Conservation (phyloP, 2,329 filamentous ascomycete genomes). For the Chaetomiaceae sp. region DNA sequence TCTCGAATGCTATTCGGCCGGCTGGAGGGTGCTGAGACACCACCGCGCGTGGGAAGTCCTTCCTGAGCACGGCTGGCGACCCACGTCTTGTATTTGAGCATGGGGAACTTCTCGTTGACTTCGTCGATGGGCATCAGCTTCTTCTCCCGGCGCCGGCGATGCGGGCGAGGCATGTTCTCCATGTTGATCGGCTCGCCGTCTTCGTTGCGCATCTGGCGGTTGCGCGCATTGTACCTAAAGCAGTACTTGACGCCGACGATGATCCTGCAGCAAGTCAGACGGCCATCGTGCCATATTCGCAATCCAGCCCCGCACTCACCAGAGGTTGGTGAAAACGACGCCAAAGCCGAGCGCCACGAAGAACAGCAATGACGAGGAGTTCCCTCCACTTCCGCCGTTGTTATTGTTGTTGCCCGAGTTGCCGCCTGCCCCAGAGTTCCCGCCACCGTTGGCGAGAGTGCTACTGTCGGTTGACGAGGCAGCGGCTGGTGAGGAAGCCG, state of each 20-base stretch:
- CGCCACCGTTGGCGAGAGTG: conserved; percentile 11
- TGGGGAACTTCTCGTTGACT: conserved; percentile 93
- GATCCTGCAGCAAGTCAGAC: conserved; percentile 58
- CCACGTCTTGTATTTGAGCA: conserved; percentile 96
- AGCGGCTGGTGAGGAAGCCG: conserved; percentile 1
- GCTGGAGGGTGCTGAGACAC: conserved; percentile 69
- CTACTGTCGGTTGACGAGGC: conserved; percentile 11
- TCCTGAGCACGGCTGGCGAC: conserved; percentile 74
- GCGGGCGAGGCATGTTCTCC: conserved; percentile 74
- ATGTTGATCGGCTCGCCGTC: conserved; percentile 86
- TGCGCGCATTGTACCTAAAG: conserved; percentile 94
- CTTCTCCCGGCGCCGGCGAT: conserved; percentile 86
- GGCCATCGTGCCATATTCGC: not conserved
- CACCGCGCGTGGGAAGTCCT: conserved; percentile 76
- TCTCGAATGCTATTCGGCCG: conserved; percentile 67
- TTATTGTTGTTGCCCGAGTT: conserved; percentile 14
- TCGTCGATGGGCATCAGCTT: conserved; percentile 99
- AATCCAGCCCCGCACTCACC: conserved; percentile 54
- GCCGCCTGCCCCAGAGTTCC: conserved; percentile 17
- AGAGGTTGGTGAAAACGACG: conserved; percentile 97
- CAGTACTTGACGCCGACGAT: conserved; percentile 99
- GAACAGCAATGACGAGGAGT: conserved; percentile 70
- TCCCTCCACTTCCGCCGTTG: conserved; percentile 29
- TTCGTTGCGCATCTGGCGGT: conserved; percentile 72
- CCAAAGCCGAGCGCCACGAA: conserved; percentile 95